Conservation (phyloP, 768 basidiomycete genomes). For the Cantharellus anzutake region DNA sequence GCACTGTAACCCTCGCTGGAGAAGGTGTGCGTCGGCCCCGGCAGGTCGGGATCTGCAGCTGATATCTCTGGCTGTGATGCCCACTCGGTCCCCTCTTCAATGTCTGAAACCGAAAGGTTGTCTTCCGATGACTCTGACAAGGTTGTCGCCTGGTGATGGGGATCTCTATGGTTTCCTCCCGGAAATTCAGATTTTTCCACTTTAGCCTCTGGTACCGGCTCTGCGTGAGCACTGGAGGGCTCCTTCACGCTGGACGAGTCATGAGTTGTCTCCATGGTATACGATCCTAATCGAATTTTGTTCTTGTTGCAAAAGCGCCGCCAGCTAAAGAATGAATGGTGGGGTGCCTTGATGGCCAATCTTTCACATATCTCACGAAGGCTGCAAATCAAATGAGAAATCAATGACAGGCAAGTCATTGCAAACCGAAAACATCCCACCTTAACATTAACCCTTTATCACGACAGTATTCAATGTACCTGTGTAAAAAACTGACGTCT, state of each 20-base stretch:
- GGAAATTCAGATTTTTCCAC: too few species aligned
- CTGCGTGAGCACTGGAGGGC: too few species aligned
- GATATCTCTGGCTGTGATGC: neutral
- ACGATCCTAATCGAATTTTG: constrained; percentile 75
- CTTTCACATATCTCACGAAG: constrained; percentile 76
- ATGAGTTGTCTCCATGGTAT: constrained; percentile 37
- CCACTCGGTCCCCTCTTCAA: neutral
- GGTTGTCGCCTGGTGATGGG: neutral
- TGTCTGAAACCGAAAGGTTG: too few species aligned
- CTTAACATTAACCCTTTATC: constrained; percentile 60
- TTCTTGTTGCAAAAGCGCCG: constrained; percentile 84
- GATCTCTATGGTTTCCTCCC: too few species aligned
- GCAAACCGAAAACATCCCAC: constrained; percentile 25
- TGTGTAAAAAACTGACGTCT: constrained; percentile 65
- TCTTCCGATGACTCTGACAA: neutral
- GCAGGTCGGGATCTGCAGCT: neutral
- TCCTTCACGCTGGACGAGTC: too few species aligned
- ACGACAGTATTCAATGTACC: constrained; percentile 81
- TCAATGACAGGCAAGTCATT: neutral
- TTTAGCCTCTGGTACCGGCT: too few species aligned
- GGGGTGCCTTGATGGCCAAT: constrained; percentile 72
- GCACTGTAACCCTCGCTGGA: neutral
- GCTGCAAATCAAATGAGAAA: constrained; percentile 14
- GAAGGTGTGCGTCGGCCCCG: neutral
- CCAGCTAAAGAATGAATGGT: constrained; percentile 56